These are phyloP conservation scores for Linum trigynum DNA, from an alignment of 345 rosid genomes.

Conservation along the genomic window DNA sequence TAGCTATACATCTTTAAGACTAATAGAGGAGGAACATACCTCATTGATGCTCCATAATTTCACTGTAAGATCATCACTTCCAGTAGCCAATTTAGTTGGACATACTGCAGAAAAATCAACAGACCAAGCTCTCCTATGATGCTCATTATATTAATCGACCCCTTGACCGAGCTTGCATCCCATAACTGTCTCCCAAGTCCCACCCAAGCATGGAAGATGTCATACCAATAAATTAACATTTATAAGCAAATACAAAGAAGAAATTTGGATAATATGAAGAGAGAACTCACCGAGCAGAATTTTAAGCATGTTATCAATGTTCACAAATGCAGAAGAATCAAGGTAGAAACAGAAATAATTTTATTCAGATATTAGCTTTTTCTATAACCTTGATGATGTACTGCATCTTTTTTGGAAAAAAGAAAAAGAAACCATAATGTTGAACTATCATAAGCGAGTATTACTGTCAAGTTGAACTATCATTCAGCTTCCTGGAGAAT, in stretches of 20 bases:
- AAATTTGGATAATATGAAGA: background rate
- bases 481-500: no score
- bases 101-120: constrained; percentile 80
- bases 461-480: no score
- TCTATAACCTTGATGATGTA: no score
- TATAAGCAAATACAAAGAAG: background rate
- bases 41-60: constrained; percentile 94
- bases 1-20: no score
- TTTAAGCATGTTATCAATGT: background rate
- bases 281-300: background rate
- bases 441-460: no score
- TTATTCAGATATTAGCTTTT: no score
- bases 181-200: constrained; percentile 47
- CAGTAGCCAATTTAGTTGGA: constrained; percentile 94
- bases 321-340: background rate
- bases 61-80: constrained; percentile 95
- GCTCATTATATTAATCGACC: constrained; percentile 63
- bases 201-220: constrained; percentile 26
- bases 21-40: constrained; percentile 30
- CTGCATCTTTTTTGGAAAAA: no score
- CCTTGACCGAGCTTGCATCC: constrained; percentile 89
- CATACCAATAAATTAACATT: constrained; percentile 6
- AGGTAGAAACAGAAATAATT: no score
- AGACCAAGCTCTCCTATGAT: constrained; percentile 97
- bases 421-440: no score